Evolutionary conservation across 2,329 filamentous ascomycete species (phyloP), one percentile per base, ranked within the genome.

Genomic region (Helotiales sp.): DNA sequence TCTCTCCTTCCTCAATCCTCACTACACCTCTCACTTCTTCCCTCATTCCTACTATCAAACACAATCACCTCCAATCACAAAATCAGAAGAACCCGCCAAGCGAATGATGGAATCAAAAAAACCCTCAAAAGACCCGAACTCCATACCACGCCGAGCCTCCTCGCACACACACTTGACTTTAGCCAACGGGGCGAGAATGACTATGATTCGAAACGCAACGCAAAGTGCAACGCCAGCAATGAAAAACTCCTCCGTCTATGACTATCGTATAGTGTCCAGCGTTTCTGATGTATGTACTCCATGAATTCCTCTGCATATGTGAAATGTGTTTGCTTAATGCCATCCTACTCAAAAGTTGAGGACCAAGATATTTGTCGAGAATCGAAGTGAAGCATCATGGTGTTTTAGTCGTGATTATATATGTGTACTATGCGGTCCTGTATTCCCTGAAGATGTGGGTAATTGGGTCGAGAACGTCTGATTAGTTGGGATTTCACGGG

Each of bases 401-500:
- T 25, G 4, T 3, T 48, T 31, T 33, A 12, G 46, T 48, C 27
- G 46, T 48, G 19, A 31, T 48, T 48, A 48, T 31, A 15, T 33
- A 33, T 31, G 31, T 15, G 25, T 48, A 22, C 17, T 30, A 19
- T 48, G 46, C 46, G 30, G 46, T 48, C 22, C 42, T 48, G 29
- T 48, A 22, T n/a, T 15, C 29, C 52, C 31, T 46, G 8, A 9
- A 3, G 7, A n/a, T 31, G 3, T 33, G 25, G 40, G 24, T 22
- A 22, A 4, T 24, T 48, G 36, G 12, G 36, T 19, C 15, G 38
- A 30, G 31, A 29, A 36, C n/a, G 1, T 30, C 36, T 40, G 17
- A 19, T 19, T 5, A 40, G 5, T 17, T 19, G 27, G 8, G n/a
- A 34, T 13, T 22, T 76, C 71, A 80, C 38, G 77, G 74, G 62